Evolutionary conservation across 2,329 filamentous ascomycete genomes (phyloP).

Genomic region (Fusarium odoratissimum): DNA sequence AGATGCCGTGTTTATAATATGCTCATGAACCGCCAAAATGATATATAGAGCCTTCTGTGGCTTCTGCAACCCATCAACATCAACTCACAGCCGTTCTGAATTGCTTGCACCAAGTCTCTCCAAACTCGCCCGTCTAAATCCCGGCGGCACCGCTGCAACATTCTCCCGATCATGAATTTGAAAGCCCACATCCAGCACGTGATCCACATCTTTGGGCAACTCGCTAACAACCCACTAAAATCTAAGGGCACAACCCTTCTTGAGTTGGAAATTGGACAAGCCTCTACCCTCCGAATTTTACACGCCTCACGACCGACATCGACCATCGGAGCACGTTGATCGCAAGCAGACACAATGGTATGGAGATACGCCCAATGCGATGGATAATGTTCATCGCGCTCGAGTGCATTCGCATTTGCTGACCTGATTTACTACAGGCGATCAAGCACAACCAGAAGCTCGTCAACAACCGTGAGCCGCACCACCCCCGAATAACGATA

Average conservation of each 20-base stretch:
- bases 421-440: conserved; percentile 67
- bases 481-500: conserved; percentile 44
- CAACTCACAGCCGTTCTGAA: not conserved
- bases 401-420: conserved; percentile 41
- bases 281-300: conserved; percentile 53
- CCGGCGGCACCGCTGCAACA: conserved; percentile 1
- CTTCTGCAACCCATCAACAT: not conserved
- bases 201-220: conserved; percentile 33
- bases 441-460: conserved; percentile 99
- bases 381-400: conserved; percentile 29
- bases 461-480: conserved; percentile 87
- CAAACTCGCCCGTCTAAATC: not conserved
- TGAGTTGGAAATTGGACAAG: conserved; percentile 58
- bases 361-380: conserved; percentile 44
- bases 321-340: conserved; percentile 61
- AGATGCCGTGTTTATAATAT: accelerated
- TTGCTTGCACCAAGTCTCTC: not conserved
- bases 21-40: accelerated
- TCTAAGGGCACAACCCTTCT: conserved; percentile 50
- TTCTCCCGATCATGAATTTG: conserved; percentile 19
- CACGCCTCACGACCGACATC: conserved; percentile 55
- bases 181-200: conserved; percentile 21
- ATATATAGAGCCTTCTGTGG: not conserved
- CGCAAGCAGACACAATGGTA: conserved; percentile 67
- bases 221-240: conserved; percentile 44